Conservation (phyloP, 1,284 basidiomycete genomes). For the Retiboletus fuscus region DNA sequence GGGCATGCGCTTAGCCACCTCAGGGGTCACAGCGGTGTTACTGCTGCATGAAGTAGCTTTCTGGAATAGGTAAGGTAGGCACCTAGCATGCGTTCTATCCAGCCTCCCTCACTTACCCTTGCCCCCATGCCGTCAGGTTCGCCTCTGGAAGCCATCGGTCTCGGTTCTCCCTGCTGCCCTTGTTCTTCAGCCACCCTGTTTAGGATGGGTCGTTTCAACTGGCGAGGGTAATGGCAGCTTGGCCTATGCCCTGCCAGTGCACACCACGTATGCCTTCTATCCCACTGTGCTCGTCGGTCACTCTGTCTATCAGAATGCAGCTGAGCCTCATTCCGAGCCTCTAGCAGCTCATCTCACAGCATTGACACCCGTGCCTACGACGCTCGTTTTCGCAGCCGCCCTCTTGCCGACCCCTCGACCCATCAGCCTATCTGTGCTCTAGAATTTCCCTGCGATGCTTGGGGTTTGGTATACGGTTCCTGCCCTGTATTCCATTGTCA, state of each 20-base stretch:
- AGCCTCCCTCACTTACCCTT: slow-evolving; percentile 16
- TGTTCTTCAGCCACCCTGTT: slow-evolving; percentile 61
- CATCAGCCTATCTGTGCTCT: slow-evolving; percentile 27
- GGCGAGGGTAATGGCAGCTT: slow-evolving; percentile 52
- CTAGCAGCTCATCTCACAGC: slow-evolving; percentile 75
- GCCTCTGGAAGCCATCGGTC: slow-evolving; percentile 66
- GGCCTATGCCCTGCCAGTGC: slow-evolving; percentile 62
- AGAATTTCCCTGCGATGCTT: slow-evolving; percentile 26
- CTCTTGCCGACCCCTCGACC: slow-evolving; percentile 63
- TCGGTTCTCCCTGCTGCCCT: slow-evolving; percentile 58
- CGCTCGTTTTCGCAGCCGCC: slow-evolving; percentile 60
- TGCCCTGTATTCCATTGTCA: slow-evolving; percentile 43
- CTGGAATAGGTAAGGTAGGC: slow-evolving; percentile 73
- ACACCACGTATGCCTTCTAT: slow-evolving; percentile 72
- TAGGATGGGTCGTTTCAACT: slow-evolving; percentile 63
- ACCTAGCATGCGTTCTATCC: background rate
- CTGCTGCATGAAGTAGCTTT: slow-evolving; percentile 78
- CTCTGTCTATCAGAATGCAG: slow-evolving; percentile 65
- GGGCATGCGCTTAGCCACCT: too few relatives aligned
- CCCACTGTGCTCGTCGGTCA: slow-evolving; percentile 63
- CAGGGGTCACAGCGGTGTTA: too few relatives aligned
- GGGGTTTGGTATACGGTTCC: slow-evolving; percentile 44
- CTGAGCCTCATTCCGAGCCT: slow-evolving; percentile 66
- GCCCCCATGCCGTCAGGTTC: slow-evolving; percentile 56
- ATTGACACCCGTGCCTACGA: slow-evolving; percentile 66